These are phyloP conservation scores for Aureobasidium leucospermi DNA, from an alignment of 2,329 filamentous ascomycete species.

Conservation along the genomic window DNA sequence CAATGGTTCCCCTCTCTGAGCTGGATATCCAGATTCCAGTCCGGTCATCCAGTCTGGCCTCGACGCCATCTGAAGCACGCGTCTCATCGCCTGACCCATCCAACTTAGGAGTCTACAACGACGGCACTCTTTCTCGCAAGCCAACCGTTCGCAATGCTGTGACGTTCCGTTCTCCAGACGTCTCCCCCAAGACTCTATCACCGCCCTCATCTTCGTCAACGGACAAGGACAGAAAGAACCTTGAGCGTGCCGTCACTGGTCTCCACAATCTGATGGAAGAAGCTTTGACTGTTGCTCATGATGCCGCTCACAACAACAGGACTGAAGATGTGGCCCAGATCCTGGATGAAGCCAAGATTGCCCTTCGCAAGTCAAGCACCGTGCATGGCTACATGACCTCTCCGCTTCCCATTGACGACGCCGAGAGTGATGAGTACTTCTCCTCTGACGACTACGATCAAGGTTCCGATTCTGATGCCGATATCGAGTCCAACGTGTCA, in stretches of 20 bases:
- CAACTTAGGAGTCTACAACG: slow-evolving; percentile 7
- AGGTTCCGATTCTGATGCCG: slow-evolving; percentile 15
- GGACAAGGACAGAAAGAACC: slow-evolving; percentile 4
- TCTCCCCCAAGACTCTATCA: slow-evolving; percentile 14
- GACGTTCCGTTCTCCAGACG: slow-evolving; percentile 10
- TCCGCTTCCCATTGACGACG: slow-evolving; percentile 15
- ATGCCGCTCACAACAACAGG: slow-evolving; percentile 26
- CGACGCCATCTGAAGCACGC: not conserved
- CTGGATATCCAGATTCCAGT: slow-evolving; percentile 2
- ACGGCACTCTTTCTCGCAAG: slow-evolving; percentile 11
- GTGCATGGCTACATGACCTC: slow-evolving; percentile 15
- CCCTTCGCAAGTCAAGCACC: slow-evolving; percentile 27
- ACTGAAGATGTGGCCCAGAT: slow-evolving; percentile 33
- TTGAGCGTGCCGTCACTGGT: slow-evolving; percentile 29
- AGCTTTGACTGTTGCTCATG: slow-evolving; percentile 31
- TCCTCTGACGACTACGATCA: slow-evolving; percentile 13
- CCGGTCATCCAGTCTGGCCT: slow-evolving; percentile 3
- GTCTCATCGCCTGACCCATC: not conserved
- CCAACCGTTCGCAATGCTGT: not conserved
- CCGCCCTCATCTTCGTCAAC: slow-evolving; percentile 15
- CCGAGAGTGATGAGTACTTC: slow-evolving; percentile 14
- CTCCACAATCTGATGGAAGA: slow-evolving; percentile 38
- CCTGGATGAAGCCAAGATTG: slow-evolving; percentile 32
- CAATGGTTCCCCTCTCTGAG: slow-evolving; percentile 6
- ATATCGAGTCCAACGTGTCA: slow-evolving; percentile 8